Base-by-base conservation (phyloP, 306 rosid genomes). In the Malus orientalis region DNA sequence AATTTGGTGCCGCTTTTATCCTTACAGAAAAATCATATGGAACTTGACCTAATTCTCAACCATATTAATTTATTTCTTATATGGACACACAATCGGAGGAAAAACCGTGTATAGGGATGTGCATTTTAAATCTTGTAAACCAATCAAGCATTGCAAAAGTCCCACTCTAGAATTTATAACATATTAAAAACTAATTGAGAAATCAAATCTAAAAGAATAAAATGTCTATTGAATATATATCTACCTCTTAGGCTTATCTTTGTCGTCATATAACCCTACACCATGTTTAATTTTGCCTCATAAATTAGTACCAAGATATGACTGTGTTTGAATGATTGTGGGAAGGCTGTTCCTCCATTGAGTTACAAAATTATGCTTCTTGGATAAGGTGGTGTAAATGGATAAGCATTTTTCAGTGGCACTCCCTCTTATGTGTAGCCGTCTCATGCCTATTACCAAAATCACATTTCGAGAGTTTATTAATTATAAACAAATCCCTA, bases 281-380 rank as follows among this genome's bases (percentile, higher is more conserved):
- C 75, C 9, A 67, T 9, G 59, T 29, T 83, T 80, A 70, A 63
- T 55, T 78, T 79, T 86, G 89, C 79, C 79, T 68, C 47, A 64
- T 23, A 78, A 82, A 70, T 81, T 32, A 36, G 10, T 47, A 67
- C 81, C 81, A 58, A 78, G 42, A 66, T 65, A 67, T 85, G 70
- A 61, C 74, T 55, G 54, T 66, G 67, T 47, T 74, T 73, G 79
- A 83, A 75, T 68, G 67, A 77, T 81, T 84, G 30, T 60, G 77
- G 87, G 86, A 68, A 59, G 67, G 20, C 61, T 86, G 94, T 84
- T 82, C 85, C 89, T 81, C 73, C 76, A 13, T n/a, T 59, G 81
- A 64, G 85, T 65, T 64, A 76, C 86, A 79, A 4, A 64, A 76
- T 81, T 60, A 74, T 74, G 84, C 75, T 74, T 29, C 4, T 82